Conservation (phyloP, 2,329 filamentous ascomycete genomes). For the Diaporthe eres region DNA sequence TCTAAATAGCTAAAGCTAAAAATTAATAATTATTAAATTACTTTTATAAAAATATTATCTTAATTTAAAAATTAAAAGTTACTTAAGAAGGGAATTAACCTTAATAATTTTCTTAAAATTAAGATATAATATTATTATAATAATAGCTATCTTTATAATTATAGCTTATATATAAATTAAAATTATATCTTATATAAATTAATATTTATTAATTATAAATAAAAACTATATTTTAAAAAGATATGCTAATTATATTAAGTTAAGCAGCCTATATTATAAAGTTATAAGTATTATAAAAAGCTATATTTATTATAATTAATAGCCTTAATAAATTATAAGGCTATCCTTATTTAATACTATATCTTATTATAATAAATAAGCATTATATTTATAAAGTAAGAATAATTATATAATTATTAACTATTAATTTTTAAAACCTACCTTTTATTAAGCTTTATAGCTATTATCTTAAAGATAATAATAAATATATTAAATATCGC, state of each 20-base stretch:
- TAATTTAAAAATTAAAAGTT: not conserved
- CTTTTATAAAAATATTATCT: not conserved
- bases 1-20: not conserved
- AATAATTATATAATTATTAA: not conserved
- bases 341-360: not conserved
- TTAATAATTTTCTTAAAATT: not conserved
- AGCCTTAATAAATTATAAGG: too few relatives aligned
- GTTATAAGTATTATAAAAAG: too few relatives aligned
- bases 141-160: not conserved
- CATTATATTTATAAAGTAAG: not conserved
- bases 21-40: not conserved
- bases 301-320: too few relatives aligned
- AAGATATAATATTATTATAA: not conserved
- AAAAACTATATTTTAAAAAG: not conserved
- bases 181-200: not conserved
- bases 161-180: not conserved
- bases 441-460: not conserved
- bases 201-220: not conserved
- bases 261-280: too few relatives aligned
- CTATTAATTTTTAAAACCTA: not conserved
- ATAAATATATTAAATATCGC: too few relatives aligned
- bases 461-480: too few relatives aligned
- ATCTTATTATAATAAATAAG: not conserved
- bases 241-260: too few relatives aligned
- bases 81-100: not conserved